phyloP scores from a whole-genome alignment of 2,329 filamentous ascomycete genomes.

The Pyrenochaeta sp. region DNA sequence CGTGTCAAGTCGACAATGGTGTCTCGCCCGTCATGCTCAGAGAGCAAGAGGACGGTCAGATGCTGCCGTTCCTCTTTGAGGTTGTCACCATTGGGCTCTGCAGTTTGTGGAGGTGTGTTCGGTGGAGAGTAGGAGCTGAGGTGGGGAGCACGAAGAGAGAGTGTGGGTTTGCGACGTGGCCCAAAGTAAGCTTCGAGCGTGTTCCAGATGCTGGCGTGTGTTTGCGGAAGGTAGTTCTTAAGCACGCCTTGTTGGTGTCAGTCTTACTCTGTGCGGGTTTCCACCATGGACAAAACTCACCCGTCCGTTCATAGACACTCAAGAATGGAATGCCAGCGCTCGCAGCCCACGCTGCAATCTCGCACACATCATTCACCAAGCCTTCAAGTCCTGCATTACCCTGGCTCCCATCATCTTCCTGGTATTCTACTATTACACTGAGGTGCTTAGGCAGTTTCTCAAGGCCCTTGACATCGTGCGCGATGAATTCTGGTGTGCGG shows the following conservation, averaged over 20 bases:
- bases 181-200: constrained; percentile 92
- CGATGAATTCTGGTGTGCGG: constrained; percentile 90
- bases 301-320: constrained; percentile 91
- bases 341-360: constrained; percentile 92
- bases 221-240: constrained; percentile 86
- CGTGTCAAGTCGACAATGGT: constrained; percentile 95
- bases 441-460: constrained; percentile 82
- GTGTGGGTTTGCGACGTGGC: constrained; percentile 67
- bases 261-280: neutral
- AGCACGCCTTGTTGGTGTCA: constrained; percentile 70
- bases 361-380: constrained; percentile 87
- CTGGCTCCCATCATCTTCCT: constrained; percentile 67
- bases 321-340: constrained; percentile 87
- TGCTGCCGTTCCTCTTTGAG: constrained; percentile 46
- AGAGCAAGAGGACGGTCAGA: constrained; percentile 78
- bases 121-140: constrained; percentile 65
- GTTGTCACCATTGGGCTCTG: constrained; percentile 48
- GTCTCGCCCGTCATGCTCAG: constrained; percentile 86
- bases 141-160: constrained; percentile 78
- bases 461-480: constrained; percentile 81
- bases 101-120: constrained; percentile 50
- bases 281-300: constrained; percentile 59
- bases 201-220: constrained; percentile 78
- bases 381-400: constrained; percentile 79
- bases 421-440: constrained; percentile 82